These are phyloP conservation scores for Leccinum pellstonianum DNA, from an alignment of 768 basidiomycete genomes.

Conservation along the genomic window DNA sequence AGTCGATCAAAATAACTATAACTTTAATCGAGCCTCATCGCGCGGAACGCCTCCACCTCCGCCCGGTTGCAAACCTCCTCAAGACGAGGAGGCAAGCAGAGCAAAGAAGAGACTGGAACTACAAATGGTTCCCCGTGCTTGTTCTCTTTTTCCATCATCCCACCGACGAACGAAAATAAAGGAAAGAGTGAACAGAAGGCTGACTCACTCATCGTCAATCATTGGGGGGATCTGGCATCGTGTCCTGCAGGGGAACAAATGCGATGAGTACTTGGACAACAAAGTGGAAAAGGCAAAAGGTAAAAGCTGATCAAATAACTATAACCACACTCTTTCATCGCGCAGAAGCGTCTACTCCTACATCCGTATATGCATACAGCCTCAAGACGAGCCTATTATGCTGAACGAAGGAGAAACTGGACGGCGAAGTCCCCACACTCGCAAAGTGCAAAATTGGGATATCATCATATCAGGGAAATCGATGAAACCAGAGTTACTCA, in stretches of 20 bases:
- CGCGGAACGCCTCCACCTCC: conserved; percentile 25
- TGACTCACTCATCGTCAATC: conserved; percentile 8
- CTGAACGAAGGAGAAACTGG: conserved; percentile 37
- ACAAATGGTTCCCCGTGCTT: conserved; percentile 25
- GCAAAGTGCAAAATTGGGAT: conserved; percentile 26
- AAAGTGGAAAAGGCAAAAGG: not conserved
- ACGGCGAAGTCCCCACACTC: conserved; percentile 33
- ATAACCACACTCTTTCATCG: conserved; percentile 35
- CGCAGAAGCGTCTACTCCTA: conserved; percentile 35
- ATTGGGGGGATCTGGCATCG: not conserved
- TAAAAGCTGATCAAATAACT: conserved; percentile 34
- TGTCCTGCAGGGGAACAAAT: conserved; percentile 8
- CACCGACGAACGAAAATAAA: conserved; percentile 14
- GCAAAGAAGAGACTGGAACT: conserved; percentile 26
- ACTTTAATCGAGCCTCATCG: conserved; percentile 22
- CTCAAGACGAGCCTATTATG: conserved; percentile 34
- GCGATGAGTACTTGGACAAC: conserved; percentile 6
- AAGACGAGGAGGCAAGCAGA: conserved; percentile 27
- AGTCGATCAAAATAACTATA: conserved; percentile 35
- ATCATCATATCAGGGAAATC: conserved; percentile 28
- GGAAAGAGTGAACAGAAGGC: not conserved
- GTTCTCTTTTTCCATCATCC: conserved; percentile 28
- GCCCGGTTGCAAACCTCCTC: conserved; percentile 26
- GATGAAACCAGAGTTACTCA: conserved; percentile 10
- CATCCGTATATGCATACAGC: conserved; percentile 35